A percentile compares a stretch with the other conserved stretches of the same genome.
phyloP scores from a whole-genome alignment of 2,329 filamentous ascomycete genomes.

The Blastomyces silverae region DNA sequence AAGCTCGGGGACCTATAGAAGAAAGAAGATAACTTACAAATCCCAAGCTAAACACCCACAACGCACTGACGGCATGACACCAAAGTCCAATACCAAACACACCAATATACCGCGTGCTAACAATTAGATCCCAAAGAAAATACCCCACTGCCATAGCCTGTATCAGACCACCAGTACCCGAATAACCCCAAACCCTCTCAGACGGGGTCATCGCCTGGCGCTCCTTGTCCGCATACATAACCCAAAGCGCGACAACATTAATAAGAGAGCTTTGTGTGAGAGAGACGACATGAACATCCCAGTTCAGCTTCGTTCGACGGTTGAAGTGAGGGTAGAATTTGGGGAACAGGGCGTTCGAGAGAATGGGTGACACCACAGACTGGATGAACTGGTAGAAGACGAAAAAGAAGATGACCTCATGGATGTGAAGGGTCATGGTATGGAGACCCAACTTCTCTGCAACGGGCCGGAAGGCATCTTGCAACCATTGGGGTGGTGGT shows the following conservation, averaged over 20 bases:
- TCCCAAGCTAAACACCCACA: constrained; percentile 56
- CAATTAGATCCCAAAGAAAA: constrained; percentile 57
- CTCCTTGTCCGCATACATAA: constrained; percentile 52
- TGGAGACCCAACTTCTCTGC: constrained; percentile 48
- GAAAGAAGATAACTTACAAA: constrained; percentile 48
- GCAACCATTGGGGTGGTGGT: constrained; percentile 48
- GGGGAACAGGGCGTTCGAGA: constrained; percentile 51
- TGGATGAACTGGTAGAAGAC: constrained; percentile 52
- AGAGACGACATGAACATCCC: constrained; percentile 61
- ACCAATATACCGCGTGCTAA: constrained; percentile 49
- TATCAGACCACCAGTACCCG: constrained; percentile 52
- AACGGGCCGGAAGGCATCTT: constrained; percentile 44
- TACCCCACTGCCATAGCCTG: constrained; percentile 57
- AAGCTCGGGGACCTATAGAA: constrained; percentile 14
- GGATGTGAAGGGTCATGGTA: constrained; percentile 54
- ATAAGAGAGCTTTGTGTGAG: constrained; percentile 55
- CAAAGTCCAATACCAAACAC: constrained; percentile 57
- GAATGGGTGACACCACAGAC: constrained; percentile 48
- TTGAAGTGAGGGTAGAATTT: constrained; percentile 49
- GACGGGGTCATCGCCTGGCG: constrained; percentile 47
- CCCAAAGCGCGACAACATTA: constrained; percentile 51
- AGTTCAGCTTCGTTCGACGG: constrained; percentile 54
- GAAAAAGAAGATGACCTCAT: constrained; percentile 54
- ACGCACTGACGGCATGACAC: constrained; percentile 55
- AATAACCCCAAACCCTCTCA: constrained; percentile 56